Evolutionary conservation across 2,329 filamentous ascomycete species (phyloP).

Genomic region (Fusarium sambucinum): DNA sequence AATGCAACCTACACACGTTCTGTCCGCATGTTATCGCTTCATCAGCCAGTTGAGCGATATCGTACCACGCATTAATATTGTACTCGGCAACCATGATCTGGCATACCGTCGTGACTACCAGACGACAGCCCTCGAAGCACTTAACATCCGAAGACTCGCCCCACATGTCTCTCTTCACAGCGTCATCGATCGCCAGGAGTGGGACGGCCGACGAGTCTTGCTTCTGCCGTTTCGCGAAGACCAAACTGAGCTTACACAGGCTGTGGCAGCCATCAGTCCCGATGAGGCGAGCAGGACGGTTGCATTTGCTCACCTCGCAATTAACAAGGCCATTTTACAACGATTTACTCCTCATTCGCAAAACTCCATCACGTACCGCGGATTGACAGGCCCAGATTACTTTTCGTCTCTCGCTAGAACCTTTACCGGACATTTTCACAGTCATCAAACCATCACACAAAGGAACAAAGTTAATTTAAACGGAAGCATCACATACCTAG

Average conservation of each 20-base stretch:
- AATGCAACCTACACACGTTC: slow-evolving; percentile 32
- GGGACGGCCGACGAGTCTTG: slow-evolving; percentile 39
- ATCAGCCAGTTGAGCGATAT: slow-evolving; percentile 29
- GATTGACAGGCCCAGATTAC: slow-evolving; percentile 31
- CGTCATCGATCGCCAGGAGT: slow-evolving; percentile 20
- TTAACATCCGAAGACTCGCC: slow-evolving; percentile 34
- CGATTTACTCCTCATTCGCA: background rate
- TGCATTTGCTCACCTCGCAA: slow-evolving; percentile 42
- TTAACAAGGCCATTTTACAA: slow-evolving; percentile 44
- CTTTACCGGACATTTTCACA: slow-evolving; percentile 43
- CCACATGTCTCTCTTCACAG: slow-evolving; percentile 36
- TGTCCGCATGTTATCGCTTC: slow-evolving; percentile 40
- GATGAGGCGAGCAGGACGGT: slow-evolving; percentile 33
- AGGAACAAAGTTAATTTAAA: background rate
- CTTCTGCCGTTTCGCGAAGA: slow-evolving; percentile 43
- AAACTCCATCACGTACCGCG: slow-evolving; percentile 21
- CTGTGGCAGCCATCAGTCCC: slow-evolving; percentile 23
- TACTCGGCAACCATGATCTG: slow-evolving; percentile 46
- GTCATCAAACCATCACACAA: slow-evolving; percentile 35
- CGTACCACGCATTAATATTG: slow-evolving; percentile 34
- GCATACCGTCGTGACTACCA: slow-evolving; percentile 44
- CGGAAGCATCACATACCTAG: slow-evolving; percentile 40
- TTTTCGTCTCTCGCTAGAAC: slow-evolving; percentile 42
- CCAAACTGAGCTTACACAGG: slow-evolving; percentile 32
- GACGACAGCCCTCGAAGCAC: slow-evolving; percentile 37